These are phyloP conservation scores for Akanthomyces uredinophilus DNA, from an alignment of 2,329 filamentous ascomycete genomes.

Conservation along the genomic window DNA sequence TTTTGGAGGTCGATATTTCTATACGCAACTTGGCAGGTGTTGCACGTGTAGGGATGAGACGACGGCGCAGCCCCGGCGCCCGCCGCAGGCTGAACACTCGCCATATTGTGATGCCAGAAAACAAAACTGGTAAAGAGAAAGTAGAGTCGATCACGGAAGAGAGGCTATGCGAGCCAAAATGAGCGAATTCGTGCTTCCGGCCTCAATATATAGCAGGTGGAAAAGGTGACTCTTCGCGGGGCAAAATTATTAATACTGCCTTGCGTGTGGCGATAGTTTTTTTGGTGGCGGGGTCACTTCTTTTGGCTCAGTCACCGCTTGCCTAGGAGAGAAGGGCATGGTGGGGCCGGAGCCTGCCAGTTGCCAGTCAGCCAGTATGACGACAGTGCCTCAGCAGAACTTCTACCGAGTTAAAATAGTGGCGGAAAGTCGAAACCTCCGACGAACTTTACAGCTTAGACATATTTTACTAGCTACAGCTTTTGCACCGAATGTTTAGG, in stretches of 20 bases:
- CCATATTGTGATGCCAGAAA: constrained; percentile 35
- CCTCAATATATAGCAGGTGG: background rate
- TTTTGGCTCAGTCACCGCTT: constrained; percentile 8
- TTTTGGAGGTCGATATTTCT: constrained; percentile 89
- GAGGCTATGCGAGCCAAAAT: background rate
- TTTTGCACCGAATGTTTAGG: too few species aligned
- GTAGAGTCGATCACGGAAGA: background rate
- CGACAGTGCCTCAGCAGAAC: background rate
- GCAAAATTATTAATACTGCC: constrained; percentile 21
- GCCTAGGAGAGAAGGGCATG: background rate
- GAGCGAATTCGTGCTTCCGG: background rate
- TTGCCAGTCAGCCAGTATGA: background rate
- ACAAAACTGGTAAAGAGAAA: background rate
- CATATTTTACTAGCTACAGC: too few species aligned
- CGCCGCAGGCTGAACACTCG: constrained; percentile 31
- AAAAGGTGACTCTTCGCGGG: constrained; percentile 6
- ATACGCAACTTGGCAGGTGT: constrained; percentile 96
- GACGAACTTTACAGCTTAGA: too few species aligned
- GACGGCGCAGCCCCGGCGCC: constrained; percentile 31
- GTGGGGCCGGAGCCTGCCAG: background rate
- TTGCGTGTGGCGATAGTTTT: constrained; percentile 18
- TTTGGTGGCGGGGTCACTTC: constrained; percentile 22
- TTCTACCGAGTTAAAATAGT: background rate
- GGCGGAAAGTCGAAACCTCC: background rate
- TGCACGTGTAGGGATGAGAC: constrained; percentile 92